Conservation (phyloP, 148 eudicot species). For the Polygonum aviculare region DNA sequence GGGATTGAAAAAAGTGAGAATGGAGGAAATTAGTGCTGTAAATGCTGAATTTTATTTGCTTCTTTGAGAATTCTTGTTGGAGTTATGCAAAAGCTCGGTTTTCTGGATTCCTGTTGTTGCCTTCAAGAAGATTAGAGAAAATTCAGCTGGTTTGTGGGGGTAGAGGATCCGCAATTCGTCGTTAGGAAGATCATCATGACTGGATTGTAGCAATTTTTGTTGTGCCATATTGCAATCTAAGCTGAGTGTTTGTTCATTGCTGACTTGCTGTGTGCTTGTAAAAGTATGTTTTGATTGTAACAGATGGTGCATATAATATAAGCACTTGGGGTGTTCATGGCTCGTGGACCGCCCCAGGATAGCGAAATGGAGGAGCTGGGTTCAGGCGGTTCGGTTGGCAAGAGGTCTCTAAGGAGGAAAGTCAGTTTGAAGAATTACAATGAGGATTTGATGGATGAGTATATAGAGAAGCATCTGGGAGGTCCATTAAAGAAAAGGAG, state of each 20-base stretch:
- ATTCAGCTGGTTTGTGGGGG: background rate
- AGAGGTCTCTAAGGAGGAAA: conserved; percentile 64
- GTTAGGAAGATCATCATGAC: background rate
- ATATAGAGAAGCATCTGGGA: conserved; percentile 64
- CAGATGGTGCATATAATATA: background rate
- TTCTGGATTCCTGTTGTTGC: background rate
- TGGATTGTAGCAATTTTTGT: background rate
- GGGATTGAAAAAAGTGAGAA: background rate
- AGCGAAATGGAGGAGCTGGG: conserved; percentile 29
- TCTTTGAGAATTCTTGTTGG: background rate
- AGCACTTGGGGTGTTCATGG: background rate
- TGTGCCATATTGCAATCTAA: background rate
- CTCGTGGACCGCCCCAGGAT: background rate
- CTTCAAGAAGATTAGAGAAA: background rate
- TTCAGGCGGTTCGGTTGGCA: conserved; percentile 31
- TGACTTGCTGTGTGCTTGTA: background rate
- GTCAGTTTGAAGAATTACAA: conserved; percentile 41
- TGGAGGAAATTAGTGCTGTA: background rate
- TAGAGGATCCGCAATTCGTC: background rate
- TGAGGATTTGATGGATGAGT: conserved; percentile 83
- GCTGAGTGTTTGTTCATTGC: background rate
- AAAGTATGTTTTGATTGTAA: background rate
- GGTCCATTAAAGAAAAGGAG: conserved; percentile 49
- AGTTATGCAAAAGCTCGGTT: background rate
- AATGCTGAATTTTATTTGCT: background rate